Evolutionary conservation across 1,139 yeast species (phyloP), one percentile per base, ranked within the genome.

Genomic region (Hyphopichia fennica): DNA sequence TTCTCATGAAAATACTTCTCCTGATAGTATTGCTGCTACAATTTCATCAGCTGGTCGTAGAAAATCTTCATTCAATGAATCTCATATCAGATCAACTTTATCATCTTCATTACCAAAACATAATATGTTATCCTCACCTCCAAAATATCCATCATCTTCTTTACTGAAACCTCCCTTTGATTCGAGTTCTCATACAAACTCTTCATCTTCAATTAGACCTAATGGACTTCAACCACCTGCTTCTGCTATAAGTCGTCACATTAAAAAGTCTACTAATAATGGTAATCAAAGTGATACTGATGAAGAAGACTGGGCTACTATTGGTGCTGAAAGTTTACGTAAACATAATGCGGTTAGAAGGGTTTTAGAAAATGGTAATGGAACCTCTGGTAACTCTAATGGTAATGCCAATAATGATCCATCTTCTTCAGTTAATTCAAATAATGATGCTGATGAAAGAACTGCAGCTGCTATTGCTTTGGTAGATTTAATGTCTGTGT

Each of bases 261-360:
- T 25, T 11, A 25, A 25, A 25, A 18, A 15, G 11, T 29, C 32
- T 29, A n/a, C 17, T 5, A 16, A 27, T 18, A 32, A 32, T 14
- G 13, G 16, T 39, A 52, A 46, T 34, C 49, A 51, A 39, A 63
- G 70, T 41, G 77, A 87, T 54, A 88, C 96, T 0, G 98, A 90
- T 63, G 97, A 91, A 58, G 98, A 90, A 61, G 97, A 90, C 63
- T 90, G 98, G 98, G 87, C 83, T 48, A 70, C 89, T 0, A 84
- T 90, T 41, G 97, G 96, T 1, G 89, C 96, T 0, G 84, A 75
- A 37, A 65, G 75, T 36, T 62, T 84, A 41, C 63, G 85, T 38
- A 71, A 65, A 40, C 40, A 37, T 29, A 31, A 37, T 7, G 36
- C 38, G 6, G 42, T 38, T n/a, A 46, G 41, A 39, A 45, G 43